phyloP scores from a whole-genome alignment of 495 filamentous ascomycete species.

The Antarctomyces pellizariae region DNA sequence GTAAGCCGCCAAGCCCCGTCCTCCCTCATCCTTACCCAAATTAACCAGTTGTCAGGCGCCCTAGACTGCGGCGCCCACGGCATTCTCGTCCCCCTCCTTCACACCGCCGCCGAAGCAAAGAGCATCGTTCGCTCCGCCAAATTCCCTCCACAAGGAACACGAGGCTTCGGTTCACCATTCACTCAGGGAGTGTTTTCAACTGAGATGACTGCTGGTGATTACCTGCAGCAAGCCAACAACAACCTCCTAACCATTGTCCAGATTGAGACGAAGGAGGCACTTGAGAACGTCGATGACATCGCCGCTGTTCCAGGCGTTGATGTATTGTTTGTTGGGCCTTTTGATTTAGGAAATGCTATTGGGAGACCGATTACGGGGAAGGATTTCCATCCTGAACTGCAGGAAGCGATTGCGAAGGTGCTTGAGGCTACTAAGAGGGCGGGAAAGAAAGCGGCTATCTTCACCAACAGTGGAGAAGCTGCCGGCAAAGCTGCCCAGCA shows the following conservation, averaged over 20 bases:
- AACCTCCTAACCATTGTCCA: constrained; percentile 51
- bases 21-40: constrained; percentile 5
- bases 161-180: constrained; percentile 46
- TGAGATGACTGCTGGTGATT: constrained; percentile 29
- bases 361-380: constrained; percentile 41
- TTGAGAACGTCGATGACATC: constrained; percentile 48
- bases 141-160: constrained; percentile 38
- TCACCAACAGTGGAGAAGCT: constrained; percentile 42
- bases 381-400: constrained; percentile 36
- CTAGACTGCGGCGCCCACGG: constrained; percentile 48
- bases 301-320: constrained; percentile 47
- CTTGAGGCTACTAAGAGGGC: constrained; percentile 34
- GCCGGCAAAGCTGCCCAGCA: constrained; percentile 34
- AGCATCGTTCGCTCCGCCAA: constrained; percentile 34
- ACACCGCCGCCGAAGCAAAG: constrained; percentile 37
- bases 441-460: constrained; percentile 61
- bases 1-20: constrained; percentile 19
- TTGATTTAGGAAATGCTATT: constrained; percentile 54
- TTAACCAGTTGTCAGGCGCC: constrained; percentile 22
- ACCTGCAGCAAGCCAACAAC: constrained; percentile 52
- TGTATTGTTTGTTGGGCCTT: constrained; percentile 59
- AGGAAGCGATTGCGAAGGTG: constrained; percentile 41
- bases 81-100: constrained; percentile 39
- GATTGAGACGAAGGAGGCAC: constrained; percentile 56
- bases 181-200: constrained; percentile 37